Conservation (phyloP, 2,329 filamentous ascomycete genomes). For the Cladophialophora bantiana region DNA sequence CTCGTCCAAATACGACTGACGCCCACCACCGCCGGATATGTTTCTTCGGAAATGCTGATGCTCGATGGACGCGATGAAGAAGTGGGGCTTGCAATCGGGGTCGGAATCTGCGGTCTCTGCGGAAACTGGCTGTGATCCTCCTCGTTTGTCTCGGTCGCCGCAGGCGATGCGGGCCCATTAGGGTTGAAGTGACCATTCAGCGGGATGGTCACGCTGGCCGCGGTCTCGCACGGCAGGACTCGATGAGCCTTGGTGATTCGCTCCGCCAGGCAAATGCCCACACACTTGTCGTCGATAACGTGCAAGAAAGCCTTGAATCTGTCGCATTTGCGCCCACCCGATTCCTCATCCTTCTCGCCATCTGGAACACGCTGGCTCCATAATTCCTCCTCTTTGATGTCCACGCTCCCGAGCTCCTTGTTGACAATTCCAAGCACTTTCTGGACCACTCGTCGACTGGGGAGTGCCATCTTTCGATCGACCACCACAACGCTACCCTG, state of each 20-base stretch:
- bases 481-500: conserved; percentile 65
- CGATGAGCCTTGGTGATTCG: conserved; percentile 64
- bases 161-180: conserved; percentile 23
- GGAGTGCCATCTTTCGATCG: conserved; percentile 60
- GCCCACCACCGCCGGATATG: conserved; percentile 61
- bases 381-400: conserved; percentile 63
- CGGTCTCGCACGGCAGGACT: conserved; percentile 46
- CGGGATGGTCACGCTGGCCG: conserved; percentile 31
- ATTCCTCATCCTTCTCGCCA: conserved; percentile 43
- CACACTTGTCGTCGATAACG: conserved; percentile 66
- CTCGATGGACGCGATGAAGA: conserved; percentile 47
- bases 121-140: conserved; percentile 19
- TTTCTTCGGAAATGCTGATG: conserved; percentile 54
- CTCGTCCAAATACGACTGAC: conserved; percentile 72
- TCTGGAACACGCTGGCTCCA: conserved; percentile 60
- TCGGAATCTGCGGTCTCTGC: conserved; percentile 32
- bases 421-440: conserved; percentile 69
- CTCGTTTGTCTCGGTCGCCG: conserved; percentile 35
- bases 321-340: conserved; percentile 45
- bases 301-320: conserved; percentile 69
- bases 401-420: conserved; percentile 66
- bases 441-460: conserved; percentile 60
- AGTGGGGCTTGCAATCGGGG: conserved; percentile 34
- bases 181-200: conserved; percentile 30
- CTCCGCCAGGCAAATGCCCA: conserved; percentile 68